Evolutionary conservation across 1,284 basidiomycete genomes (phyloP).

Genomic region (Malassezia dermatis): DNA sequence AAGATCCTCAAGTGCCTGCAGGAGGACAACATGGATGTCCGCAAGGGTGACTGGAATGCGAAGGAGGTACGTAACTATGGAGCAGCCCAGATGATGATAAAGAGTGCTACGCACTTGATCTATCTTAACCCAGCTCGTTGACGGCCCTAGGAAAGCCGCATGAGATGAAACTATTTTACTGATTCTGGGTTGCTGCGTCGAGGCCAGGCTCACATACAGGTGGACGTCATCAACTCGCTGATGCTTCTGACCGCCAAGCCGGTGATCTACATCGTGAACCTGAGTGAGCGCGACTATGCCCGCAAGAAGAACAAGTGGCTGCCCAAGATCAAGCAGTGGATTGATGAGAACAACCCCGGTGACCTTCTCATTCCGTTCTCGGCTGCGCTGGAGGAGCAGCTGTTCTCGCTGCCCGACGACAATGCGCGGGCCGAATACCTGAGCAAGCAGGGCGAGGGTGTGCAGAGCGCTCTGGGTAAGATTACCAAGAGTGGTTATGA

Average conservation of each 20-base stretch:
- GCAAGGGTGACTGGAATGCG: conserved; percentile 87
- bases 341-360: conserved; percentile 91
- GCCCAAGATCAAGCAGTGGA: conserved; percentile 96
- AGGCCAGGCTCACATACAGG: conserved; percentile 53
- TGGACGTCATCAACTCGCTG: conserved; percentile 88
- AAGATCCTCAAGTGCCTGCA: conserved; percentile 71
- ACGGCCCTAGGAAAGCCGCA: conserved; percentile 54
- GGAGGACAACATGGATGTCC: conserved; percentile 77
- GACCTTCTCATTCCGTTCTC: conserved; percentile 95
- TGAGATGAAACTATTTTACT: conserved; percentile 39
- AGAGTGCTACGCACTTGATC: conserved; percentile 61
- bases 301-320: conserved; percentile 99
- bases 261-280: conserved; percentile 94
- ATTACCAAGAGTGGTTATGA: conserved; percentile 47
- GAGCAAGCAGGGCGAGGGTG: conserved; percentile 33
- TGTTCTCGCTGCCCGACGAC: conserved; percentile 53
- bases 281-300: conserved; percentile 87
- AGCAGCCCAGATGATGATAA: conserved; percentile 58
- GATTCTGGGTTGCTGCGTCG: conserved; percentile 13
- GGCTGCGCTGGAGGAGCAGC: conserved; percentile 84
- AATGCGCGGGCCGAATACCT: conserved; percentile 31
- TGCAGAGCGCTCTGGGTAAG: conserved; percentile 40
- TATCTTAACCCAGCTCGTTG: conserved; percentile 59
- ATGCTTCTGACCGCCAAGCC: conserved; percentile 91
- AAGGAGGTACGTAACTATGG: conserved; percentile 73